Base-by-base conservation (phyloP, 805 yeast genomes). In the Wickerhamomyces pijperi region DNA sequence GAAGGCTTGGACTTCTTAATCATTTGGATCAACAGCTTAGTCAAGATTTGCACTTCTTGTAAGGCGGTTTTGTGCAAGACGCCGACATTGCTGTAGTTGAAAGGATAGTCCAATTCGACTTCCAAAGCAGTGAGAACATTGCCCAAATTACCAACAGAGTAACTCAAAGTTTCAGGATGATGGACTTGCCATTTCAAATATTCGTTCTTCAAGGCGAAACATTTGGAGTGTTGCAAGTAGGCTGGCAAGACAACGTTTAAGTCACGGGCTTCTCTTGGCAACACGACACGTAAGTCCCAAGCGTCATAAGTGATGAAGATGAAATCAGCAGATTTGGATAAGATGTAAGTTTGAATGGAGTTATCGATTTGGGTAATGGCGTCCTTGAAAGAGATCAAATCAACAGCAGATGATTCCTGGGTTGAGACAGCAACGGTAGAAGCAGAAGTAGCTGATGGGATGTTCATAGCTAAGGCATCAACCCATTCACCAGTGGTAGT, bases 211-310 rank as follows among this genome's bases (percentile, higher is more conserved):
- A 87, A 60, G 57, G 85, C 95, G 59, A 84, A 86, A 19, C 81
- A 70, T 34, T 78, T 67, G 3, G 95, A 82, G 46, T 79, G 78
- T 55, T 79, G 84, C 42, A 88, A 60, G 54, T 80, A 84, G 4
- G 72, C 66, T 0, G 95, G 95, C 40, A 87, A 66, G 4, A 67
- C 70, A 41, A 82, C 77, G 11, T 74, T 70, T 54, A 81, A 76
- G 53, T 84, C 94, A 32, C 85, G 67, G 7, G 94, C 84, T 55
- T 86, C 94, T 36, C 94, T 69, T 12, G 82, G 81, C 28, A 88
- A 61, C 51, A 79, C 81, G 36, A 88, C 88, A 43, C 87, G 69
- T 36, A 87, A 62, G 50, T 79, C 79, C 79, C 81, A 77, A 11
- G 80, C 67, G 51, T 76, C 75, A 44, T 75, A 64, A 1, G 86